Base-by-base conservation (phyloP, 2,329 filamentous ascomycete species). In the Claviceps purpurea region DNA sequence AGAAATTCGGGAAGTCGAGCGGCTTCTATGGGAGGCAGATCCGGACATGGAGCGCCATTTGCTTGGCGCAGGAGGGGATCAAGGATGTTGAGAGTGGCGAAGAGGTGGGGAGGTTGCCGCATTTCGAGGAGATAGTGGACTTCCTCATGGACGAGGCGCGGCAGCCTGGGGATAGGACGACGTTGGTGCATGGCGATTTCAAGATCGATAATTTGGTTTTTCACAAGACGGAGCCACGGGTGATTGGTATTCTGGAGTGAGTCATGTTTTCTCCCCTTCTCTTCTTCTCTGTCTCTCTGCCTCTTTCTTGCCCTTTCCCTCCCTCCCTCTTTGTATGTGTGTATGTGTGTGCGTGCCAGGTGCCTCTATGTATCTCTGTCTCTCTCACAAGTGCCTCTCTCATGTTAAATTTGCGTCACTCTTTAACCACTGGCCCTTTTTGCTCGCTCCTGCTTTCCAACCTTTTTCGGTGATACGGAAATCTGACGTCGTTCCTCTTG, bases 121-220 rank as follows among this genome's bases (percentile, higher is more conserved):
- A 91, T 65, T 89, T 94, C 62, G 77, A 84, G 52, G 86, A 89
- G 43, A 84, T 91, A 72, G 77, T 93, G 44, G 68, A 65, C 1
- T 95, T 93, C 70, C 95, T 96, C 68, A 74, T 72, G 49, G 77
- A 90, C 61, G 73, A 79, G 58, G 67, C 66, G 53, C 76, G 74
- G 49, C 88, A 91, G 68, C 91, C 91, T 1, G 72, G 75, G 55
- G 91, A 97, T 65, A 76, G 87, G 56, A 82, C 78, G 22, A 85
- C 84, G 4, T 77, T 96, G 56, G 84, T 97, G 34, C 93, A 97
- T 63, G 93, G 93, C 39, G 93, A 98, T 68, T 98, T 91, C 74
- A 98, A 97, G 73, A 95, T 91, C 62, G 87, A 93, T 66, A 93
- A 93, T 61, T 67, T 91, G 58, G 82, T 93, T 42, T 98, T 95